Evolutionary conservation across 257 asterid species (phyloP).

Genomic region (Cordia subcordata): DNA sequence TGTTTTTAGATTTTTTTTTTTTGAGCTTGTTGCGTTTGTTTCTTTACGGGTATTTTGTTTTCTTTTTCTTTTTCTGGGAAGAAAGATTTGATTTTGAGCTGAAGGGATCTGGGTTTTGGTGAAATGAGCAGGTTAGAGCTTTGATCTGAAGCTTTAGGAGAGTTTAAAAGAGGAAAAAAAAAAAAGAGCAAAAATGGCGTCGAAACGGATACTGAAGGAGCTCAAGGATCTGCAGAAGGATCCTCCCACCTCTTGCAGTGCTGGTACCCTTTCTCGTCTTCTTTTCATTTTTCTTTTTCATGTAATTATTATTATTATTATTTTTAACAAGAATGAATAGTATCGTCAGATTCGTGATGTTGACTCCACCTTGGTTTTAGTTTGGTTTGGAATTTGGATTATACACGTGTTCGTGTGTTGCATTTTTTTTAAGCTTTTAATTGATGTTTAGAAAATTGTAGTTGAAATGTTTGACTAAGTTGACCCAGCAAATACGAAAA

Average conservation of each 20-base stretch:
- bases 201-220: constrained; percentile 44
- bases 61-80: neutral
- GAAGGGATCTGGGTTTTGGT: constrained; percentile 5
- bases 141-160: constrained; percentile 29
- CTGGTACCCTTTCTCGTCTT: constrained; percentile 21
- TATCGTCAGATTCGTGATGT: neutral
- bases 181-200: constrained; percentile 22
- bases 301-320: neutral
- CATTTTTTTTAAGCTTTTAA: no score
- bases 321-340: neutral
- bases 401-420: no score
- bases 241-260: constrained; percentile 48
- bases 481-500: no score
- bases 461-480: no score
- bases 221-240: constrained; percentile 48
- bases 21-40: neutral
- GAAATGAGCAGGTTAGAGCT: constrained; percentile 4
- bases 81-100: constrained; percentile 1
- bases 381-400: no score
- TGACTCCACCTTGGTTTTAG: neutral
- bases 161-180: constrained; percentile 1
- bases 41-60: neutral
- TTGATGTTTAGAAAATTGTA: no score
- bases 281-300: neutral
- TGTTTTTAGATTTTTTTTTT: neutral